Evolutionary conservation across 108 stramenopile genomes (phyloP).

Genomic region (Cyclotella sp.): DNA sequence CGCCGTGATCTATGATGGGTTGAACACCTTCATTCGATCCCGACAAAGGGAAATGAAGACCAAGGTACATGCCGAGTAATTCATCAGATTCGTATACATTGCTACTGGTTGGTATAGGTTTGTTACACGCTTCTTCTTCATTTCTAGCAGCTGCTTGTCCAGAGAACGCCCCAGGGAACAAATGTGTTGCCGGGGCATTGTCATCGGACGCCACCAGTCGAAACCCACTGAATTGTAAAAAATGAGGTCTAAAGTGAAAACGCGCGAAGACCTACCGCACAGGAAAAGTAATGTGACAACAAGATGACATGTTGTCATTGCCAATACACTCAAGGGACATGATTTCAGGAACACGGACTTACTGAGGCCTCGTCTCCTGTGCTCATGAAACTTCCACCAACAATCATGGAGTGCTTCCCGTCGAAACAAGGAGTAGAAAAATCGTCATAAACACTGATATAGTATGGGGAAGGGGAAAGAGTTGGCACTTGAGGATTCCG

Average conservation of each 20-base stretch:
- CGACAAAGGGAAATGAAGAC: constrained; percentile 77
- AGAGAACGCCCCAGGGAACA: constrained; percentile 76
- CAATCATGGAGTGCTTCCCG: constrained; percentile 93
- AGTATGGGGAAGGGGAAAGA: neutral
- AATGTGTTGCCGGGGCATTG: constrained; percentile 78
- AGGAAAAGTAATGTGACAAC: too few relatives aligned
- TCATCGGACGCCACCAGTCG: constrained; percentile 83
- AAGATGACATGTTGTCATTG: too few relatives aligned
- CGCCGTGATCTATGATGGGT: constrained; percentile 66
- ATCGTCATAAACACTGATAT: constrained; percentile 77
- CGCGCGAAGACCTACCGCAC: constrained; percentile 72
- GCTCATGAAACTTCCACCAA: constrained; percentile 91
- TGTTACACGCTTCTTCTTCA: constrained; percentile 18
- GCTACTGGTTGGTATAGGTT: neutral
- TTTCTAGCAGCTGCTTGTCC: constrained; percentile 69
- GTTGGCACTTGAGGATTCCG: neutral
- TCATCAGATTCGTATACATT: constrained; percentile 84
- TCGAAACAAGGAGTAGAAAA: constrained; percentile 97
- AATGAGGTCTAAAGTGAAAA: constrained; percentile 96
- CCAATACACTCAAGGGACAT: too few relatives aligned
- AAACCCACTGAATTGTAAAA: constrained; percentile 94
- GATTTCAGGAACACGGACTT: too few relatives aligned
- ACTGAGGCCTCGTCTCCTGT: constrained; percentile 93
- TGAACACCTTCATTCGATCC: constrained; percentile 59
- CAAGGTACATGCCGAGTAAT: constrained; percentile 79